phyloP scores from a whole-genome alignment of 192 early-diverging fungal species.

The Spizellomyces sp. region DNA sequence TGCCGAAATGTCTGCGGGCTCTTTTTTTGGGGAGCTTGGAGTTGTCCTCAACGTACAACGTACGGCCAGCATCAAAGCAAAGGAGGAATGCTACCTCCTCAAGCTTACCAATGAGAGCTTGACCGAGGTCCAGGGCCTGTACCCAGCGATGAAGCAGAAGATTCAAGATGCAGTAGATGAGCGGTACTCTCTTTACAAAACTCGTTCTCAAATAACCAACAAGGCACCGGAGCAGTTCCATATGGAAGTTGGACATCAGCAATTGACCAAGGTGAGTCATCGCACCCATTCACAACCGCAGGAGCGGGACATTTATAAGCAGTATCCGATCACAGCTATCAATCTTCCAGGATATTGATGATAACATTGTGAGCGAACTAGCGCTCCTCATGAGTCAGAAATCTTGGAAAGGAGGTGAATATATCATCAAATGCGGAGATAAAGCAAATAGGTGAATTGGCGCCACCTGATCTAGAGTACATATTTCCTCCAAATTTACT shows the following conservation, averaged over 20 bases:
- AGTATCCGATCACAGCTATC: conserved; percentile 28
- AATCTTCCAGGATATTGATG: conserved; percentile 41
- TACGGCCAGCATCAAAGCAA: conserved; percentile 47
- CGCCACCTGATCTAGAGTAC: not conserved
- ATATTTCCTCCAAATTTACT: conserved; percentile 10
- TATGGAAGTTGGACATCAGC: conserved; percentile 48
- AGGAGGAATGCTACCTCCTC: conserved; percentile 48
- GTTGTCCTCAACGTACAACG: conserved; percentile 49
- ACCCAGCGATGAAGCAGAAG: conserved; percentile 42
- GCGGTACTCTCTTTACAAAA: conserved; percentile 38
- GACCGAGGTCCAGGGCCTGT: conserved; percentile 30
- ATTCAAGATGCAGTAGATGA: conserved; percentile 48
- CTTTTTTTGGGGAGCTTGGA: conserved; percentile 61
- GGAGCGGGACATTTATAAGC: not conserved
- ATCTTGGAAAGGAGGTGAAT: conserved; percentile 37
- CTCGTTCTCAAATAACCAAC: conserved; percentile 2
- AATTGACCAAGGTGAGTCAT: conserved; percentile 40
- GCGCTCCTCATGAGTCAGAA: conserved; percentile 41
- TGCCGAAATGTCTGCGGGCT: conserved; percentile 47
- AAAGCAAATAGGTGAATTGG: conserved; percentile 23
- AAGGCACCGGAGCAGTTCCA: conserved; percentile 32
- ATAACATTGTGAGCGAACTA: conserved; percentile 36
- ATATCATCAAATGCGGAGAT: conserved; percentile 42
- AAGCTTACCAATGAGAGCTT: conserved; percentile 47
- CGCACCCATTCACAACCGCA: not conserved